Percentiles rank a stretch among this genome's conserved stretches.
These are phyloP conservation scores for Vitis labrusca DNA, from an alignment of 164 flowering plant species.

Conservation along the genomic window DNA sequence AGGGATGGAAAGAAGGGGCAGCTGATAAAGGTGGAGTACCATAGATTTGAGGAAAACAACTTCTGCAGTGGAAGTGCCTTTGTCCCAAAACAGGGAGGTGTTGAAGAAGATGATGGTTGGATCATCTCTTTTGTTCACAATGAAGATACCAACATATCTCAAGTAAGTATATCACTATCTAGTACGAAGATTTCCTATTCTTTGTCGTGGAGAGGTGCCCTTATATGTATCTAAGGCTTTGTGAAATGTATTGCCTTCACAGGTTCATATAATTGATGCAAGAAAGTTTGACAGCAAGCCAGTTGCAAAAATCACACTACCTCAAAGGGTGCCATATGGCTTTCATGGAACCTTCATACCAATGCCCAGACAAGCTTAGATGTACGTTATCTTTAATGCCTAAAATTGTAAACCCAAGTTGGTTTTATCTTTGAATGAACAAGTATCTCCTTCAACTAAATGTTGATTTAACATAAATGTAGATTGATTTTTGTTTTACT, in stretches of 20 bases:
- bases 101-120: constrained; percentile 74
- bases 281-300: constrained; percentile 43
- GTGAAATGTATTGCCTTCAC: constrained; percentile 5
- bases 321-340: constrained; percentile 53
- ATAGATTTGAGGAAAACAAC: constrained; percentile 40
- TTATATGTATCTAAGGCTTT: background rate
- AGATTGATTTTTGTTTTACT: no score
- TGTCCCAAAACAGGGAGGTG: constrained; percentile 39
- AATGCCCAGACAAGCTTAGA: background rate
- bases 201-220: background rate
- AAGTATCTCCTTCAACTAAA: no score
- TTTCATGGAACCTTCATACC: constrained; percentile 44
- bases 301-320: constrained; percentile 47
- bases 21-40: constrained; percentile 49
- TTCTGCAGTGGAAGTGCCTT: constrained; percentile 60
- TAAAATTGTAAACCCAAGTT: background rate
- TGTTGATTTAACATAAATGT: no score
- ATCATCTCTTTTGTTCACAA: constrained; percentile 57
- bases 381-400: no score
- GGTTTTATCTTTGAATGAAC: no score
- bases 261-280: constrained; percentile 55
- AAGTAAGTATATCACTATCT: constrained; percentile 29
- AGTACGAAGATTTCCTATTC: background rate
- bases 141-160: constrained; percentile 49
- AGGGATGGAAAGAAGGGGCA: constrained; percentile 13